These are phyloP conservation scores for Candolleomyces eurysporus DNA, from an alignment of 768 basidiomycete species.

Conservation along the genomic window DNA sequence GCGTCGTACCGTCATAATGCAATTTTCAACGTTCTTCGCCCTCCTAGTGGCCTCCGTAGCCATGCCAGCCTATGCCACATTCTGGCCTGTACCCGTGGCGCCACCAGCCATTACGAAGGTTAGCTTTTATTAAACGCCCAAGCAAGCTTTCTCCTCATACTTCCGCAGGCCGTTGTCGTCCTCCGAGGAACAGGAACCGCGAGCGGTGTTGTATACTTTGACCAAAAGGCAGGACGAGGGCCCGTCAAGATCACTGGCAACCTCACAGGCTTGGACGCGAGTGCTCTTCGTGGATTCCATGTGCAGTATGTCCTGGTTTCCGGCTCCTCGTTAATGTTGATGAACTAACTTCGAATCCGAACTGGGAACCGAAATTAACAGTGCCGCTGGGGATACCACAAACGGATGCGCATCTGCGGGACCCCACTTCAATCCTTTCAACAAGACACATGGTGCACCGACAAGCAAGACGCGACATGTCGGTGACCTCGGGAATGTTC, in stretches of 20 bases:
- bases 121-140: background rate
- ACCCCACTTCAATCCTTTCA: slow-evolving; percentile 74
- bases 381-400: slow-evolving; percentile 57
- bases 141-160: background rate
- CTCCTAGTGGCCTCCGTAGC: no score
- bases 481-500: slow-evolving; percentile 75
- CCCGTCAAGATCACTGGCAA: slow-evolving; percentile 63
- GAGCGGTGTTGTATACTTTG: slow-evolving; percentile 63
- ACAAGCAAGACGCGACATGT: slow-evolving; percentile 56
- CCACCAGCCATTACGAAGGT: background rate
- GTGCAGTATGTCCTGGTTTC: slow-evolving; percentile 55
- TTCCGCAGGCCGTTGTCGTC: slow-evolving; percentile 42
- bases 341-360: background rate
- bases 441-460: slow-evolving; percentile 63
- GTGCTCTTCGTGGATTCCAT: slow-evolving; percentile 70
- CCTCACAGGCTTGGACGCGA: slow-evolving; percentile 57
- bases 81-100: no score
- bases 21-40: no score
- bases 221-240: slow-evolving; percentile 45
- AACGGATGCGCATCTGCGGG: slow-evolving; percentile 66
- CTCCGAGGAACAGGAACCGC: slow-evolving; percentile 60
- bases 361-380: slow-evolving; percentile 4
- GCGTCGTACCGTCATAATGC: no score
- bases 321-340: no score
- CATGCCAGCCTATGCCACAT: no score